These are phyloP conservation scores for Cubamyces sp. DNA, from an alignment of 768 basidiomycete species.

Conservation along the genomic window DNA sequence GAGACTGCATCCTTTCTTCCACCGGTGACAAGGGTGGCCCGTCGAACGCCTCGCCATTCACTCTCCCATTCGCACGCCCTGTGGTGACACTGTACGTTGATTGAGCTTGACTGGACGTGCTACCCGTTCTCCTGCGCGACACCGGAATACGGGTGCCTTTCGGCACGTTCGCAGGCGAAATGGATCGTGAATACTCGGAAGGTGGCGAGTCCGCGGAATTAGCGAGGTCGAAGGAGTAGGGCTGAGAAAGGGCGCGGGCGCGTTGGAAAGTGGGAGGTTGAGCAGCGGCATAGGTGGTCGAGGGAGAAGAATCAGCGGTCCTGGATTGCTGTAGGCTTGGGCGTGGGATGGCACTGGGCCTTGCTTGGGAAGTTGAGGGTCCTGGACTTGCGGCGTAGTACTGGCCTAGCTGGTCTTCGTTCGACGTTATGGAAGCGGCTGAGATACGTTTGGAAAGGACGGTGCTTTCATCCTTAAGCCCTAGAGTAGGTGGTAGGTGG, in stretches of 20 bases:
- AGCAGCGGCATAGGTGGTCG: constrained; percentile 23
- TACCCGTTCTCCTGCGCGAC: constrained; percentile 45
- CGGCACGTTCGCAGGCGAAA: constrained; percentile 43
- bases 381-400: constrained; percentile 23
- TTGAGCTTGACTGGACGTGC: constrained; percentile 44
- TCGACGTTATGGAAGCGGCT: constrained; percentile 65
- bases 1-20: constrained; percentile 33
- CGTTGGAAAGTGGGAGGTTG: constrained; percentile 44
- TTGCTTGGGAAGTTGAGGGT: constrained; percentile 27
- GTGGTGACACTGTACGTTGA: constrained; percentile 30
- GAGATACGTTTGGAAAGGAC: constrained; percentile 80
- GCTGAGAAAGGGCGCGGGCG: constrained; percentile 68
- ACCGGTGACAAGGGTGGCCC: constrained; percentile 35
- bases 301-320: constrained; percentile 32
- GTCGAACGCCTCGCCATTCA: constrained; percentile 28
- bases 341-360: constrained; percentile 52
- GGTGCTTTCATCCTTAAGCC: constrained; percentile 79
- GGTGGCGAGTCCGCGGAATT: constrained; percentile 42
- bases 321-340: constrained; percentile 46
- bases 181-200: constrained; percentile 24
- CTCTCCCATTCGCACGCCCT: constrained; percentile 40
- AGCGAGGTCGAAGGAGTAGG: constrained; percentile 48
- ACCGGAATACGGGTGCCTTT: constrained; percentile 55
- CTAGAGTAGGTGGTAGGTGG: constrained; percentile 50
- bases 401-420: constrained; percentile 45